Conservation (phyloP, 2,329 filamentous ascomycete species). For the Trichophyton benhamiae region DNA sequence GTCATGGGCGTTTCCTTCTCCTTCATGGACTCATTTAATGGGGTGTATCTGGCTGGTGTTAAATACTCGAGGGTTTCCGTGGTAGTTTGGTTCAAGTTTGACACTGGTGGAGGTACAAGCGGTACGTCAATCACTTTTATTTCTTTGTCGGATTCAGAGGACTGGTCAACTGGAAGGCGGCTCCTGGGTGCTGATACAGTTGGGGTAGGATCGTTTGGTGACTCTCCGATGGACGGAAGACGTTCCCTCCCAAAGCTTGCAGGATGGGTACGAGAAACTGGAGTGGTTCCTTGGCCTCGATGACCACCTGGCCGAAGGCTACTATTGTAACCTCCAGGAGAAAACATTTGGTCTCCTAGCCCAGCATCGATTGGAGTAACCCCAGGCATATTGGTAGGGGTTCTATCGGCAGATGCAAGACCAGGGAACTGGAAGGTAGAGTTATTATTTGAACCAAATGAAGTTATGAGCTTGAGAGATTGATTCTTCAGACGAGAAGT, state of each 20-base stretch:
- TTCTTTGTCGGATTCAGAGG: slow-evolving; percentile 36
- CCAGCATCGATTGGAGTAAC: slow-evolving; percentile 79
- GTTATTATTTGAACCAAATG: slow-evolving; percentile 48
- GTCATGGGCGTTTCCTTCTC: slow-evolving; percentile 42
- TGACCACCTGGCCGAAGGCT: slow-evolving; percentile 45
- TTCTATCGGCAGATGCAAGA: slow-evolving; percentile 44
- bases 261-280: slow-evolving; percentile 52
- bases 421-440: slow-evolving; percentile 52
- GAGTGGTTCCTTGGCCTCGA: slow-evolving; percentile 57
- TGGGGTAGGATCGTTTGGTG: slow-evolving; percentile 41
- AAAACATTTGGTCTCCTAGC: slow-evolving; percentile 45
- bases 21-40: slow-evolving; percentile 26
- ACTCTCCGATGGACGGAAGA: slow-evolving; percentile 69
- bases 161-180: slow-evolving; percentile 35
- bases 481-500: slow-evolving; percentile 60
- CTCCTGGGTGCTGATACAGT: slow-evolving; percentile 30
- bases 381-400: slow-evolving; percentile 63
- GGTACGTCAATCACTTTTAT: slow-evolving; percentile 17
- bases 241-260: slow-evolving; percentile 51
- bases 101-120: slow-evolving; percentile 20
- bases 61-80: slow-evolving; percentile 29
- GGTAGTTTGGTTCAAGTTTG: slow-evolving; percentile 21
- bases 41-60: slow-evolving; percentile 36
- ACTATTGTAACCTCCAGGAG: slow-evolving; percentile 52
- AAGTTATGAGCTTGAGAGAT: slow-evolving; percentile 80